Evolutionary conservation across 768 basidiomycete species (phyloP).

Genomic region (Psilocybe subaeruginosa): DNA sequence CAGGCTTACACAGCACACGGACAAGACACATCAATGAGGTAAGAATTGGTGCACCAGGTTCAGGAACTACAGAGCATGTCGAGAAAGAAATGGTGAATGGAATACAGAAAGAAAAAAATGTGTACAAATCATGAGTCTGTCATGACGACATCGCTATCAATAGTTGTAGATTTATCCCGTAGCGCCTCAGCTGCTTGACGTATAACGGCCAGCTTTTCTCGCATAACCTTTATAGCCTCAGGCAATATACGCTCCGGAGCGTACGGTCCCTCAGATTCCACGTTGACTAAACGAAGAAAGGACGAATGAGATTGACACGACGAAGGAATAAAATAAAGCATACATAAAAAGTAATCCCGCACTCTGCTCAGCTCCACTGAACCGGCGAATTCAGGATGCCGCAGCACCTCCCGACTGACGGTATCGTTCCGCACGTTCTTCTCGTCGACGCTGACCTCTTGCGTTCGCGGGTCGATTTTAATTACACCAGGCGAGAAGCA

Average conservation of each 20-base stretch:
- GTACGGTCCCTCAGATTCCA: constrained; percentile 93
- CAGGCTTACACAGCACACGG: too few relatives aligned
- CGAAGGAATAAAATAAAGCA: constrained; percentile 24
- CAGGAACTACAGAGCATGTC: too few relatives aligned
- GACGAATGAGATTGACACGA: neutral
- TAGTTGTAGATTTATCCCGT: constrained; percentile 38
- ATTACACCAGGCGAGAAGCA: constrained; percentile 91
- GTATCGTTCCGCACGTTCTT: constrained; percentile 79
- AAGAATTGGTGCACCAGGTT: too few relatives aligned
- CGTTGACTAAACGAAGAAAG: constrained; percentile 56
- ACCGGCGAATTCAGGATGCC: constrained; percentile 89
- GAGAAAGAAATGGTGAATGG: too few relatives aligned
- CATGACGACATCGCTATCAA: constrained; percentile 59
- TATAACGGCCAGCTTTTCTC: constrained; percentile 71
- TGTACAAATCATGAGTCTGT: constrained; percentile 16
- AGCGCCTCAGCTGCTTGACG: constrained; percentile 62
- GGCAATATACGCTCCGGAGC: constrained; percentile 80
- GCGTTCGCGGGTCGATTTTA: constrained; percentile 57
- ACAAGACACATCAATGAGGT: too few relatives aligned
- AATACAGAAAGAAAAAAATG: too few relatives aligned
- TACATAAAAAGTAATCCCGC: constrained; percentile 92
- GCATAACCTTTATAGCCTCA: constrained; percentile 81
- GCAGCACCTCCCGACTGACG: constrained; percentile 89
- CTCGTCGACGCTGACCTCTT: constrained; percentile 63
- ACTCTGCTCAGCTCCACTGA: constrained; percentile 84